These are phyloP conservation scores for Conringia planisiliqua DNA, from an alignment of 345 rosid species.

Conservation along the genomic window DNA sequence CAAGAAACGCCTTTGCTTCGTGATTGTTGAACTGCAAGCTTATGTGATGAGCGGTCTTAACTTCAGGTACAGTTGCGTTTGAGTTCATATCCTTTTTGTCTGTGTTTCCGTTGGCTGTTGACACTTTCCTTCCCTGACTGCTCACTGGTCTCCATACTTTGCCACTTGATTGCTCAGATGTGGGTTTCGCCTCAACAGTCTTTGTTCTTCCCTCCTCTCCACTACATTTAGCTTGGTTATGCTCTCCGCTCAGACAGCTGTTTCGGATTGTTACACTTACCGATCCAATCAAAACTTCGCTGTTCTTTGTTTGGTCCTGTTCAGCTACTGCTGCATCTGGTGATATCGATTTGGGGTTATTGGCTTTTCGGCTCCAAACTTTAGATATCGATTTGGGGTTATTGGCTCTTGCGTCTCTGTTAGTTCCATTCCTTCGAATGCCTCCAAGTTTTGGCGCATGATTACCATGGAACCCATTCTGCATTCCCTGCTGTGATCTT, in stretches of 20 bases:
- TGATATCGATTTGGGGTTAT: constrained; percentile 39
- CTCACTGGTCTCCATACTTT: constrained; percentile 43
- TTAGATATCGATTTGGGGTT: constrained; percentile 42
- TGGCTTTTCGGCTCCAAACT: constrained; percentile 75
- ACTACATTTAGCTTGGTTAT: constrained; percentile 36
- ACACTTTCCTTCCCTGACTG: constrained; percentile 31
- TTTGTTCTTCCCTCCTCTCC: constrained; percentile 43
- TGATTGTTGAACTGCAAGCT: constrained; percentile 44
- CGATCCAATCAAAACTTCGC: constrained; percentile 78
- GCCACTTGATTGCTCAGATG: constrained; percentile 31
- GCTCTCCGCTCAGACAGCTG: constrained; percentile 33
- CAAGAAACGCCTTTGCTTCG: constrained; percentile 74
- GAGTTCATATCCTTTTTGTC: constrained; percentile 19
- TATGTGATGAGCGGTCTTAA: constrained; percentile 27
- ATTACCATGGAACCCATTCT: constrained; percentile 46
- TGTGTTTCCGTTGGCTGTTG: constrained; percentile 11
- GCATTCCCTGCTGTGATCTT: constrained; percentile 44
- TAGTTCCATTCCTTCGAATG: constrained; percentile 55
- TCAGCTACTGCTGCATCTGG: constrained; percentile 44
- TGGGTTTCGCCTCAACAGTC: constrained; percentile 23
- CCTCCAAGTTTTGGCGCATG: constrained; percentile 45
- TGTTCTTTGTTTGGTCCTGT: constrained; percentile 43
- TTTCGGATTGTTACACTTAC: constrained; percentile 63
- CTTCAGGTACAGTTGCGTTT: background rate
- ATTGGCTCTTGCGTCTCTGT: constrained; percentile 43